Conservation (phyloP, 2,329 filamentous ascomycete genomes). For the Dactylella cylindrospora region DNA sequence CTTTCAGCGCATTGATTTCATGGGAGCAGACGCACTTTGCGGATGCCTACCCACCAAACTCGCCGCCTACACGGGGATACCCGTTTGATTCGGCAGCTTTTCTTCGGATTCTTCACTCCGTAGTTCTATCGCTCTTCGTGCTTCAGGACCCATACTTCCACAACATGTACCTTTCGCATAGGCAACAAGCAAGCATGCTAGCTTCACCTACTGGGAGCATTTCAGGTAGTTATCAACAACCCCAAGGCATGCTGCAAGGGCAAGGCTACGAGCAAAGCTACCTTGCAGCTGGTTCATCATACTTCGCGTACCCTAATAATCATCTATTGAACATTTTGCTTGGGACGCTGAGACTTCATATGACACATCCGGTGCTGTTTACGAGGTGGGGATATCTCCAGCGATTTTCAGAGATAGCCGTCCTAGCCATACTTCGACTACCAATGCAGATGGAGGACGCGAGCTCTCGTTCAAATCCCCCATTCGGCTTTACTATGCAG, state of each 20-base stretch:
- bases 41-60: slow-evolving; percentile 15
- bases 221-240: not conserved
- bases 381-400: slow-evolving; percentile 23
- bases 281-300: slow-evolving; percentile 1
- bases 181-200: slow-evolving; percentile 15
- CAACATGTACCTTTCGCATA: slow-evolving; percentile 9
- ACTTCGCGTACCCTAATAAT: slow-evolving; percentile 2
- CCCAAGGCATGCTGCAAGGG: not conserved
- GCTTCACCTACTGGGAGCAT: not conserved
- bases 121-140: slow-evolving; percentile 40
- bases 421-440: slow-evolving; percentile 21
- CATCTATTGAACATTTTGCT: slow-evolving; percentile 22
- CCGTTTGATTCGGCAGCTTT: slow-evolving; percentile 39
- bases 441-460: too few relatives aligned
- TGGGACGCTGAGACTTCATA: slow-evolving; percentile 16
- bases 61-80: not conserved
- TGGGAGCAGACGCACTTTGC: slow-evolving; percentile 40
- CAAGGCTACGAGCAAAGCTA: slow-evolving; percentile 5
- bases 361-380: slow-evolving; percentile 31
- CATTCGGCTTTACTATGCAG: slow-evolving; percentile 7
- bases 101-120: slow-evolving; percentile 40
- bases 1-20: slow-evolving; percentile 24
- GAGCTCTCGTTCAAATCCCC: too few relatives aligned
- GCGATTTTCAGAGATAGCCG: slow-evolving; percentile 36
- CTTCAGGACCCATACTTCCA: slow-evolving; percentile 24